These are phyloP conservation scores for Sequoiadendron giganteum DNA, from an alignment of 75 land plant species.

Conservation along the genomic window DNA sequence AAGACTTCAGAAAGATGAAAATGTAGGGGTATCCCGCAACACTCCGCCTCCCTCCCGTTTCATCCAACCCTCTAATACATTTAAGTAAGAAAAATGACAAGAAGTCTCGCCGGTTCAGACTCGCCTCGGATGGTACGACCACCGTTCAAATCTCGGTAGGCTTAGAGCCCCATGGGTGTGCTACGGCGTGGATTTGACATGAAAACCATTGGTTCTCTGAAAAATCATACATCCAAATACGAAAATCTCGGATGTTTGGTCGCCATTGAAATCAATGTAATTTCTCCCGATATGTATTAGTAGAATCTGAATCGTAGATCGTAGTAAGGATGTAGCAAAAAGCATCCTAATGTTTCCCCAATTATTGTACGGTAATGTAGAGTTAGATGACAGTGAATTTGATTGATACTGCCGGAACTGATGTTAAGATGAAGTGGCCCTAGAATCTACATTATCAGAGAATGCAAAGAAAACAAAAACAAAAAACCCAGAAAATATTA, in stretches of 20 bases:
- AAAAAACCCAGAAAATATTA: too few relatives aligned
- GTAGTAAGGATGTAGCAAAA: not conserved
- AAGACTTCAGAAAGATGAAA: not conserved
- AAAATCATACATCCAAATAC: not conserved
- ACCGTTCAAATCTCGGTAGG: not conserved
- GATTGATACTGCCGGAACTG: too few relatives aligned
- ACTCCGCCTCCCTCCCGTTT: not conserved
- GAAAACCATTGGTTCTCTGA: not conserved
- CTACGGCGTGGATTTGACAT: not conserved
- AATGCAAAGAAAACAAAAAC: not conserved
- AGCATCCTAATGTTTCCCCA: too few relatives aligned
- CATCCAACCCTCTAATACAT: not conserved
- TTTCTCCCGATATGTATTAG: too few relatives aligned
- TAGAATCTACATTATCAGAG: not conserved
- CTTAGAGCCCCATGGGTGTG: not conserved
- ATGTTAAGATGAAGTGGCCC: not conserved
- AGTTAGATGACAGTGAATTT: too few relatives aligned
- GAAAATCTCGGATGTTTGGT: not conserved
- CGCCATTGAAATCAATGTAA: too few relatives aligned
- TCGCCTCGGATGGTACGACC: not conserved
- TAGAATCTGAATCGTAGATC: not conserved
- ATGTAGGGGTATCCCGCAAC: not conserved
- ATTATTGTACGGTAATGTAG: too few relatives aligned
- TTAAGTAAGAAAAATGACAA: not conserved
- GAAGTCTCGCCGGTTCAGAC: not conserved